Percentiles rank a stretch among this genome's conserved stretches.
Evolutionary conservation across 192 early-diverging fungal species (phyloP).

Genomic region (Gorgonomyces haynaldii): DNA sequence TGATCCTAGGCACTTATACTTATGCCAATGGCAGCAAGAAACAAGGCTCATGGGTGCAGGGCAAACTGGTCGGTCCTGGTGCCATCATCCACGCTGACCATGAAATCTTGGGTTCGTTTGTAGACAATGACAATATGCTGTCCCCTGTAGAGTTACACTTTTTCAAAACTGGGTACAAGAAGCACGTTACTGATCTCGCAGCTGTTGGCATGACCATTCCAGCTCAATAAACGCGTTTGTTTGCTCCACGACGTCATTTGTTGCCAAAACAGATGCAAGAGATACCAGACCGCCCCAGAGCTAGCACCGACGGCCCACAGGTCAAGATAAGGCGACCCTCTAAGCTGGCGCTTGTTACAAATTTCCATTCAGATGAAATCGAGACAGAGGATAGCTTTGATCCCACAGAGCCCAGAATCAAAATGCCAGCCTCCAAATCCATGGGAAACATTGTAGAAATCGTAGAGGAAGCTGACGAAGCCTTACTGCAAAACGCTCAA

Average conservation of each 20-base stretch:
- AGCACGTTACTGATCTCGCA: slow-evolving; percentile 17
- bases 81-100: slow-evolving; percentile 42
- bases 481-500: too few relatives aligned
- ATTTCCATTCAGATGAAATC: too few relatives aligned
- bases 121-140: slow-evolving; percentile 19
- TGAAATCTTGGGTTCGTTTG: slow-evolving; percentile 28
- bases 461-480: too few relatives aligned
- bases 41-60: slow-evolving; percentile 31
- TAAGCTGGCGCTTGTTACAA: too few relatives aligned
- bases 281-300: neutral
- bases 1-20: slow-evolving; percentile 19
- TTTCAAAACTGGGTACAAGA: slow-evolving; percentile 21
- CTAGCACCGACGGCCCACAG: slow-evolving; percentile 3
- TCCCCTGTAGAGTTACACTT: slow-evolving; percentile 33
- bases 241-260: too few relatives aligned
- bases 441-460: too few relatives aligned
- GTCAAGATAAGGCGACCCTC: too few relatives aligned
- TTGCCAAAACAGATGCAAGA: slow-evolving; percentile 5
- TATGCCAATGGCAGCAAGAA: slow-evolving; percentile 38
- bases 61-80: slow-evolving; percentile 24
- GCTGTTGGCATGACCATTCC: slow-evolving; percentile 9
- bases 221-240: slow-evolving; percentile 9
- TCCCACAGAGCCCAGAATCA: too few relatives aligned
- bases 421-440: too few relatives aligned
- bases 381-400: too few relatives aligned